phyloP scores from a whole-genome alignment of 495 filamentous ascomycete species.

The Evernia prunastri region DNA sequence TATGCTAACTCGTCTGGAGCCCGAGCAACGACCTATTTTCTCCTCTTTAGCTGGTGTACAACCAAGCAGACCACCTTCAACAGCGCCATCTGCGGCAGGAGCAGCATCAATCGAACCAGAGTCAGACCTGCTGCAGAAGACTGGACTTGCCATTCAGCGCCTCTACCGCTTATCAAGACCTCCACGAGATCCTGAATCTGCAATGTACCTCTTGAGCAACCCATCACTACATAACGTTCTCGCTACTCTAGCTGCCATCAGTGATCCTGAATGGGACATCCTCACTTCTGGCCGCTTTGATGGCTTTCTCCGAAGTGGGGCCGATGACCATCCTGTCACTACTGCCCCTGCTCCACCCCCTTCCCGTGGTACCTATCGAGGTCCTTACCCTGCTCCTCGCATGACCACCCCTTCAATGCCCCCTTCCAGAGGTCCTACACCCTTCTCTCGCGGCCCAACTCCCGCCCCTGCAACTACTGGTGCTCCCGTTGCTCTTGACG shows the following conservation, averaged over 20 bases:
- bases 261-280: slow-evolving; percentile 88
- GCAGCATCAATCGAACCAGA: slow-evolving; percentile 44
- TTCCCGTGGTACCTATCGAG: slow-evolving; percentile 44
- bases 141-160: slow-evolving; percentile 69
- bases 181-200: slow-evolving; percentile 77
- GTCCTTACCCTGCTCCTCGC: slow-evolving; percentile 35
- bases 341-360: slow-evolving; percentile 30
- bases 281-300: slow-evolving; percentile 94
- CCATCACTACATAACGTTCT: slow-evolving; percentile 76
- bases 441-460: slow-evolving; percentile 37
- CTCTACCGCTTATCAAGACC: slow-evolving; percentile 66
- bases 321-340: slow-evolving; percentile 50
- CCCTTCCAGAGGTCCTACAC: slow-evolving; percentile 37
- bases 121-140: slow-evolving; percentile 62
- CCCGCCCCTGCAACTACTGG: slow-evolving; percentile 40
- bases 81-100: slow-evolving; percentile 11
- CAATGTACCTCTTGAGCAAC: slow-evolving; percentile 84
- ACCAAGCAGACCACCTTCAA: slow-evolving; percentile 40
- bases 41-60: slow-evolving; percentile 68
- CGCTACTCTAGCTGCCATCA: slow-evolving; percentile 79
- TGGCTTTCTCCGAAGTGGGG: slow-evolving; percentile 93
- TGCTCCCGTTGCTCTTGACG: slow-evolving; percentile 76
- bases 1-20: slow-evolving; percentile 78
- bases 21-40: slow-evolving; percentile 68
- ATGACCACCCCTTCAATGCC: slow-evolving; percentile 16